phyloP scores from a whole-genome alignment of 345 rosid species.

The Durio zibethinus region DNA sequence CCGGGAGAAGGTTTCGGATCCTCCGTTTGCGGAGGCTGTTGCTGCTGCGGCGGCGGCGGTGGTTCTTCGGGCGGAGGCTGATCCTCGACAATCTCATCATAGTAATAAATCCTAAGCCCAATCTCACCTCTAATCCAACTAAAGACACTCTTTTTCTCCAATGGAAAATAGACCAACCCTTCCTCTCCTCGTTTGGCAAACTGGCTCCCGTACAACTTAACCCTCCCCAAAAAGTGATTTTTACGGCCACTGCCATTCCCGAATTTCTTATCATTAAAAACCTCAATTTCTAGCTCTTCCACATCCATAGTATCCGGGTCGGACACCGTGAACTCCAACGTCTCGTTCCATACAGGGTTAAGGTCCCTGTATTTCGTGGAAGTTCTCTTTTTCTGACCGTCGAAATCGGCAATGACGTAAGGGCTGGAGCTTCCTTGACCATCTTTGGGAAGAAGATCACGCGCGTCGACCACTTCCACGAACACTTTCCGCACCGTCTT shows the following conservation, averaged over 20 bases:
- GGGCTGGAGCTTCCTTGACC: conserved; percentile 97
- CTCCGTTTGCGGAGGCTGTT: conserved; percentile 24
- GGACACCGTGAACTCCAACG: conserved; percentile 70
- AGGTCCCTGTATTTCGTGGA: conserved; percentile 71
- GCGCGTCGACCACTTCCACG: conserved; percentile 74
- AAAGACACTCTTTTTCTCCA: conserved; percentile 92
- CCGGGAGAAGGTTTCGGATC: conserved; percentile 21
- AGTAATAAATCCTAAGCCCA: conserved; percentile 71
- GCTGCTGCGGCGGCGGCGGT: conserved; percentile 33
- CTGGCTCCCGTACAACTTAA: conserved; percentile 82
- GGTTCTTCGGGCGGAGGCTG: conserved; percentile 33
- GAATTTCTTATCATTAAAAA: conserved; percentile 68
- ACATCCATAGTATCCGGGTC: conserved; percentile 68
- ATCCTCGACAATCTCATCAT: conserved; percentile 58
- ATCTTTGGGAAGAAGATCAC: conserved; percentile 83
- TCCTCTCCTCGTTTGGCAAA: conserved; percentile 68
- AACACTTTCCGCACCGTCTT: conserved; percentile 48
- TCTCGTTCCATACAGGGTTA: conserved; percentile 89
- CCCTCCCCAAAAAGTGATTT: conserved; percentile 85
- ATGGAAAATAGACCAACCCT: conserved; percentile 64
- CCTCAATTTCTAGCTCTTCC: conserved; percentile 84
- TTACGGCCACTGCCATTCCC: conserved; percentile 80
- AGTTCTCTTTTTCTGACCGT: conserved; percentile 69
- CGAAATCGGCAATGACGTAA: conserved; percentile 78
- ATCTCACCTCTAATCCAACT: conserved; percentile 93